Base-by-base conservation (phyloP, 2,329 filamentous ascomycete species). In the Aspergillus unguis region DNA sequence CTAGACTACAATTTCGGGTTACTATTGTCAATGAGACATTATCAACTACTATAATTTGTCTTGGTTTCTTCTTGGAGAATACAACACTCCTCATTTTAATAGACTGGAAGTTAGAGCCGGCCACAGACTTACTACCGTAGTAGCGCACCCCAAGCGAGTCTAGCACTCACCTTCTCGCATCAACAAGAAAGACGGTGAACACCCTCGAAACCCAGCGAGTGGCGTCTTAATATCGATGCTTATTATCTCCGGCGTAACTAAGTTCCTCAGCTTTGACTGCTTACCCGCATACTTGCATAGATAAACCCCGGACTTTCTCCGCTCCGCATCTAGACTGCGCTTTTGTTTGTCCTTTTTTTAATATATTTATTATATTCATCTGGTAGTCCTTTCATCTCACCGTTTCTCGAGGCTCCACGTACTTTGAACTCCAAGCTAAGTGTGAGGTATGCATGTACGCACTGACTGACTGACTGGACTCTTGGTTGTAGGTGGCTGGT, bases 1-100 rank as follows among this genome's bases (percentile, higher is more conserved):
- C 46, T 48, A 48, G 37, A 48, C 28, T 44, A 48, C 23, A 48
- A 32, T 50, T 50, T 50, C 48, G 48, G 48, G 48, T 50, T 50
- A 44, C 25, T 28, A 42, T 36, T 44, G 23, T 36, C 26, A 9
- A 44, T 27, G 31, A 35, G 5, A 42, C 6, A 42, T 26, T 17
- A 41, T 9, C n/a, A 48, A 23, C 25, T 26, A 25, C 17, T 23
- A 38, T 28, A 28, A 32, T 28, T 11, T 26, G 23, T 17, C 17
- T 17, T 17, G 17, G 17, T 17, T 17, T 17, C 17, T 17, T 17
- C 17, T 17, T 17, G 17, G 17, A 17, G 17, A 17, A 17, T 17
- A 17, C 17, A 17, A 17, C 17, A 17, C 17, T 17, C 17, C 17
- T 17, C 17, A 17, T 17, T 17, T 17, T 17, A 17, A 17, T 17